A percentile compares a stretch with the other conserved stretches of the same genome.
Evolutionary conservation across 2,329 filamentous ascomycete genomes (phyloP).

Genomic region (Fusarium odoratissimum): DNA sequence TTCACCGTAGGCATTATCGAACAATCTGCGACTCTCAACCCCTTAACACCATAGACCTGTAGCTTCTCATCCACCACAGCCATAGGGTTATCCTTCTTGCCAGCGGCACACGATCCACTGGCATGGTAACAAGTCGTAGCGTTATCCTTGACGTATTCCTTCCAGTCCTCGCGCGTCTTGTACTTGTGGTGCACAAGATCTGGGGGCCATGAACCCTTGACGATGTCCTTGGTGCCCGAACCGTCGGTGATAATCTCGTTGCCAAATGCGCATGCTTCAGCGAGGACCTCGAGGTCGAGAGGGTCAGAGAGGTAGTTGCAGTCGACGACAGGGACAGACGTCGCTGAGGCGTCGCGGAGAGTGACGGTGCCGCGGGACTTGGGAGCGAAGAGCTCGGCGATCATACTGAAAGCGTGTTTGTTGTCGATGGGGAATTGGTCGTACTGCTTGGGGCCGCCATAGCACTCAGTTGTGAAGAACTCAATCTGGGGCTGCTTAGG

Average conservation of each 20-base stretch:
- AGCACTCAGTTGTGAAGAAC: constrained; percentile 72
- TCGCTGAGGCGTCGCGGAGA: constrained; percentile 60
- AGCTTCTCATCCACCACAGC: constrained; percentile 66
- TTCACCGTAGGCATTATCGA: constrained; percentile 64
- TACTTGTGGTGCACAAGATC: constrained; percentile 63
- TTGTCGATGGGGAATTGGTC: constrained; percentile 63
- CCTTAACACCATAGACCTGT: constrained; percentile 62
- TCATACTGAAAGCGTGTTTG: constrained; percentile 68
- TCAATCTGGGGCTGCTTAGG: constrained; percentile 69
- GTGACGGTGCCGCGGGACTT: constrained; percentile 66
- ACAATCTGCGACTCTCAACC: constrained; percentile 65
- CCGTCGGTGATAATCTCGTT: constrained; percentile 71
- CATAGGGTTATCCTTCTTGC: constrained; percentile 57
- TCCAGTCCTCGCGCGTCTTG: constrained; percentile 64
- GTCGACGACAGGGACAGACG: constrained; percentile 66
- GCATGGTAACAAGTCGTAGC: constrained; percentile 65
- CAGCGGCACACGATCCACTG: constrained; percentile 50
- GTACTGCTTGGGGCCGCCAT: constrained; percentile 69
- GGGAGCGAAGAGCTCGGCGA: constrained; percentile 68
- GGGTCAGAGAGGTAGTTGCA: constrained; percentile 69
- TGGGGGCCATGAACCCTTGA: constrained; percentile 70
- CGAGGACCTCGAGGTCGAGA: constrained; percentile 68
- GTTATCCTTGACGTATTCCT: constrained; percentile 65
- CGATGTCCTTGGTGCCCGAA: constrained; percentile 66
- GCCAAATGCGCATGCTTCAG: constrained; percentile 67